Base-by-base conservation (phyloP, 169 alveolate genomes). In the Cryptosporidium viatorum region DNA sequence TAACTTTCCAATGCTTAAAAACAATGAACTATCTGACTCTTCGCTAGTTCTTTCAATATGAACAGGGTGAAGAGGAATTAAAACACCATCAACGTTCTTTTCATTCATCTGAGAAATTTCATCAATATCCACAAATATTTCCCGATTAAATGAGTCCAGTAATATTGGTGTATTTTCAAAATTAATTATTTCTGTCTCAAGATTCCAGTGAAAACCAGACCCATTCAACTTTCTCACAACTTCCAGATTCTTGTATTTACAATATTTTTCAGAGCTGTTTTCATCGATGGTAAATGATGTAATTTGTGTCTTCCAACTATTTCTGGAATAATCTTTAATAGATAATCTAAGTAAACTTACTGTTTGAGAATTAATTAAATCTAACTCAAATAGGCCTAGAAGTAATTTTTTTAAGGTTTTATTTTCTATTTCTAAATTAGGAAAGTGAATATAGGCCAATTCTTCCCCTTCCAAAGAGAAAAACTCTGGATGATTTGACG, bases 31-130 rank as follows among this genome's bases (percentile, higher is more conserved):
- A n/a, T 48, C 67, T n/a, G 86, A 73, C 33, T 73, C 71, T 23
- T 73, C 86, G 7, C 86, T 73, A n/a, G 86, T 60, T 37, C 70
- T 73, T 59, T 73, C 86, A 73, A 59, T 73, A 26, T 73, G 71
- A 12, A 73, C 86, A 7, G 71, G 41, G 33, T 73, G 86, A 18
- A 55, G 71, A n/a, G 86, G 86, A 59, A 51, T 0, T 33, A 50
- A 26, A 10, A 43, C 29, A 1, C 84, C 84, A 37, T 73, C 45
- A 52, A 35, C 45, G 3, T 31, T 31, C 8, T 9, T 73, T 58
- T 59, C 71, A 59, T 73, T 52, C 23, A 14, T 73, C 29, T 73
- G 70, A 73, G 59, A 52, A 31, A 70, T 70, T 48, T 70, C 84
- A 26, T 70, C 84, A 14, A 70, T 50, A 70, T 70, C 84, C 43